Evolutionary conservation across 2,329 filamentous ascomycete genomes (phyloP).

Genomic region (Fusarium bulbicola): DNA sequence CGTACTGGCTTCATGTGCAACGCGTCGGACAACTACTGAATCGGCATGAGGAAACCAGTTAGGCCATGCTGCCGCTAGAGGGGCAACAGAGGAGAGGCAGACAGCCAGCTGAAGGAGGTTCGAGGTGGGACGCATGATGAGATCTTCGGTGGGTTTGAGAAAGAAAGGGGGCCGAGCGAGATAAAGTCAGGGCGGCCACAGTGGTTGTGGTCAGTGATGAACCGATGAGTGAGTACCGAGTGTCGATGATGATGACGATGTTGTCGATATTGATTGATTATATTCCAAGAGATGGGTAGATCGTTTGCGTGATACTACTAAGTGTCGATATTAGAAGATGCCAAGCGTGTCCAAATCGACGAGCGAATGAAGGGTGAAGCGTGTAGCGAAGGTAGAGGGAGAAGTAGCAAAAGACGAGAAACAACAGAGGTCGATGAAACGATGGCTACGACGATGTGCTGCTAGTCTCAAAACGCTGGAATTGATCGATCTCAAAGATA

Average conservation of each 20-base stretch:
- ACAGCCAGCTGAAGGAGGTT: constrained; percentile 59
- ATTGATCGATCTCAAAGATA: constrained; percentile 16
- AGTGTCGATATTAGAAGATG: constrained; percentile 2
- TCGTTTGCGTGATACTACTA: not conserved
- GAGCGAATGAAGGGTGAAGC: constrained; percentile 10
- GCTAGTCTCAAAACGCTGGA: constrained; percentile 10
- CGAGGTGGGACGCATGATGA: constrained; percentile 60
- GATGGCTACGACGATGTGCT: constrained; percentile 3
- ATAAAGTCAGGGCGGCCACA: not conserved
- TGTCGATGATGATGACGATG: constrained; percentile 7
- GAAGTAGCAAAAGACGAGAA: constrained; percentile 23
- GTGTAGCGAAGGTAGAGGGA: constrained; percentile 24
- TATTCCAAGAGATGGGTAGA: not conserved
- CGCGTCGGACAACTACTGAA: constrained; percentile 54
- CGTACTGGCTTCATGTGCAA: constrained; percentile 23
- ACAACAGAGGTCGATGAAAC: constrained; percentile 20
- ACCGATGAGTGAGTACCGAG: not conserved
- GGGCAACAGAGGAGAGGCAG: constrained; percentile 60
- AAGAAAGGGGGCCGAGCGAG: not conserved
- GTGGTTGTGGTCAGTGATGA: not conserved
- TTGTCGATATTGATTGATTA: not conserved
- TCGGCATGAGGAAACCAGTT: constrained; percentile 64
- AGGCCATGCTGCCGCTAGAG: constrained; percentile 65
- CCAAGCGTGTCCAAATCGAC: constrained; percentile 15
- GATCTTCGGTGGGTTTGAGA: not conserved